Evolutionary conservation across 306 rosid genomes (phyloP).

Genomic region (Gleditsia sinensis): DNA sequence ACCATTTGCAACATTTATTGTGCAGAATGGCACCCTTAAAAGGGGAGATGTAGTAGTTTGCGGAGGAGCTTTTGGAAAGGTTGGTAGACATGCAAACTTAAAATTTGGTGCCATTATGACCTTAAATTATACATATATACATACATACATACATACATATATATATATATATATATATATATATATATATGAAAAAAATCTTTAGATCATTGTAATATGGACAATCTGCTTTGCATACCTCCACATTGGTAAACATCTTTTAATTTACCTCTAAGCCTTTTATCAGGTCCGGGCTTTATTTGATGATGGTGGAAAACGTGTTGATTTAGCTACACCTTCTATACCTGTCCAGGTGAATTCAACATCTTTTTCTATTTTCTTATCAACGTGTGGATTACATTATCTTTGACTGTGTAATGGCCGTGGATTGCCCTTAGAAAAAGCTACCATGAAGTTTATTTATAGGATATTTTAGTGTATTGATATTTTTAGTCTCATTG

Average conservation of each 20-base stretch:
- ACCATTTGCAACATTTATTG: constrained; percentile 85
- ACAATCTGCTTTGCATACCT: constrained; percentile 13
- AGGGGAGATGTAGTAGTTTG: constrained; percentile 81
- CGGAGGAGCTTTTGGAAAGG: constrained; percentile 98
- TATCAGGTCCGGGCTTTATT: constrained; percentile 90
- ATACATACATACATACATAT: too few relatives aligned
- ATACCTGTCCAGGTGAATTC: constrained; percentile 78
- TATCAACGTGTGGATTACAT: not conserved
- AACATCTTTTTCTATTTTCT: not conserved
- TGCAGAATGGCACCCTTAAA: constrained; percentile 91
- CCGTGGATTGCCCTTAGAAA: not conserved
- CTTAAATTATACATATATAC: constrained; percentile 14
- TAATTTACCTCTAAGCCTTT: constrained; percentile 24
- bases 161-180: too few relatives aligned
- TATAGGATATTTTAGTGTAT: not conserved
- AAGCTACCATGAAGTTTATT: not conserved
- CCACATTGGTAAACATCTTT: constrained; percentile 22
- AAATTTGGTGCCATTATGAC: constrained; percentile 24
- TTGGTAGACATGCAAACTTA: constrained; percentile 38
- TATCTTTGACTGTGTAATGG: not conserved
- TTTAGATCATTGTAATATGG: not conserved
- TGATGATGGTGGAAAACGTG: constrained; percentile 90
- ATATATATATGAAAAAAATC: too few relatives aligned
- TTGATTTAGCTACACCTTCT: constrained; percentile 84
- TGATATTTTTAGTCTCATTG: not conserved